Percentiles rank a stretch among this genome's conserved stretches.
phyloP scores from a whole-genome alignment of 805 yeast genomes.

The Wickerhamiella domercqiae region DNA sequence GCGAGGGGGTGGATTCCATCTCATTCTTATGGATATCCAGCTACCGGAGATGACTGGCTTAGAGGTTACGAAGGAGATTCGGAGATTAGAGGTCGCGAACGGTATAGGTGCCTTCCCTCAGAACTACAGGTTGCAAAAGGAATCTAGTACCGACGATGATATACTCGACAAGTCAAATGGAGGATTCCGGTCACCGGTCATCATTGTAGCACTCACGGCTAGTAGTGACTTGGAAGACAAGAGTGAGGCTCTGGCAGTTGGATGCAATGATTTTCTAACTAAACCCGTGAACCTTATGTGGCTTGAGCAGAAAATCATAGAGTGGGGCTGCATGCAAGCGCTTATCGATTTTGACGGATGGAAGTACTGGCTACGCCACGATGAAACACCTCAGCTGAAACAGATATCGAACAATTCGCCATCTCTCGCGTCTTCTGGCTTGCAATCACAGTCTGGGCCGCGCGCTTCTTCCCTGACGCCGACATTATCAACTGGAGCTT shows the following conservation, averaged over 20 bases:
- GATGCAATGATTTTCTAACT: conserved; percentile 91
- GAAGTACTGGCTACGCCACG: conserved; percentile 28
- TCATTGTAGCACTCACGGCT: conserved; percentile 93
- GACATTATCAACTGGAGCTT: too few relatives aligned
- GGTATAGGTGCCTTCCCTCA: conserved; percentile 48
- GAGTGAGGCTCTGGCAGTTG: conserved; percentile 85
- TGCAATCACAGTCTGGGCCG: background rate
- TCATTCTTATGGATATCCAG: conserved; percentile 94
- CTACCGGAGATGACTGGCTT: conserved; percentile 92
- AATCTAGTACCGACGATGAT: conserved; percentile 15
- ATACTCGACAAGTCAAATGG: conserved; percentile 24
- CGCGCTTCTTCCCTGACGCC: too few relatives aligned
- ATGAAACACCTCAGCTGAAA: background rate
- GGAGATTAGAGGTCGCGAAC: conserved; percentile 67
- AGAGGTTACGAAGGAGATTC: conserved; percentile 83
- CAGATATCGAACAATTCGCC: too few relatives aligned
- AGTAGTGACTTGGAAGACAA: conserved; percentile 72
- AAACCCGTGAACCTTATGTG: conserved; percentile 91
- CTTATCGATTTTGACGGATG: conserved; percentile 90
- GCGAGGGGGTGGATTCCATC: conserved; percentile 87
- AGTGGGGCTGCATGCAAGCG: conserved; percentile 99
- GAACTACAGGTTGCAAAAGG: conserved; percentile 26
- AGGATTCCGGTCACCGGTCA: conserved; percentile 77
- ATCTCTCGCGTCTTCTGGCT: too few relatives aligned
- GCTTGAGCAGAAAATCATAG: conserved; percentile 77